Evolutionary conservation across 768 basidiomycete genomes (phyloP), one percentile per base, ranked within the genome.

Genomic region (Podaxis carcinomalis): DNA sequence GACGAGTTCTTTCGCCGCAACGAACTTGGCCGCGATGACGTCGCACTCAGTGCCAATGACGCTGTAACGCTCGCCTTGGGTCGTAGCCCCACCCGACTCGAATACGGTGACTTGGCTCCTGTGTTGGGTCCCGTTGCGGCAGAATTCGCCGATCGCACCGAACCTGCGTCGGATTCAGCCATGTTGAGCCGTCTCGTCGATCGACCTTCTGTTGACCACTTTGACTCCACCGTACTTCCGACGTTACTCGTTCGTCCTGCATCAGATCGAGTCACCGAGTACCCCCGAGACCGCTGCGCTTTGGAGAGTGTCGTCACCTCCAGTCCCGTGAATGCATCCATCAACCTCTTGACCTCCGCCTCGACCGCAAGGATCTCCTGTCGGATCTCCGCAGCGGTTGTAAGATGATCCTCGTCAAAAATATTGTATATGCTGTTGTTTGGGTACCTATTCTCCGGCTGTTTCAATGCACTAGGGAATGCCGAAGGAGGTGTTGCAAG

Each of bases 271-370:
- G 66, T 62, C 65, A 65, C 66, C 69, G 70, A 64, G 28, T 60
- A 51, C 1, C 59, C 59, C 70, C 59, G 59, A 19, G 59, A 53
- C 62, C 79, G 74, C 51, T 80, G 79, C 16, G 74, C 68, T 61
- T 80, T 79, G 9, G 86, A 84, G 51, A 91, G 73, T 21, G 86
- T 83, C 36, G 80, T 87, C 60, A 92, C 76, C 70, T 92, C 90
- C 40, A 92, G 76, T 7, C 90, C 89, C 65, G 84, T 89, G 70
- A 92, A 92, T 2, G 90, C 89, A 67, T 92, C 90, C 73, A 91
- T 80, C 50, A 92, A 72, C 52, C 87, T 78, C 63, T 80, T 79
- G 5, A 82, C 84, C 68, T 93, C 90, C 35, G 85, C 84, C 69
- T 92, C 89, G 46, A 93, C 83, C 5, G 78, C 72, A 61, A 80